These are phyloP conservation scores for Coemansia sp. DNA, from an alignment of 192 early-diverging fungal genomes.

Conservation along the genomic window DNA sequence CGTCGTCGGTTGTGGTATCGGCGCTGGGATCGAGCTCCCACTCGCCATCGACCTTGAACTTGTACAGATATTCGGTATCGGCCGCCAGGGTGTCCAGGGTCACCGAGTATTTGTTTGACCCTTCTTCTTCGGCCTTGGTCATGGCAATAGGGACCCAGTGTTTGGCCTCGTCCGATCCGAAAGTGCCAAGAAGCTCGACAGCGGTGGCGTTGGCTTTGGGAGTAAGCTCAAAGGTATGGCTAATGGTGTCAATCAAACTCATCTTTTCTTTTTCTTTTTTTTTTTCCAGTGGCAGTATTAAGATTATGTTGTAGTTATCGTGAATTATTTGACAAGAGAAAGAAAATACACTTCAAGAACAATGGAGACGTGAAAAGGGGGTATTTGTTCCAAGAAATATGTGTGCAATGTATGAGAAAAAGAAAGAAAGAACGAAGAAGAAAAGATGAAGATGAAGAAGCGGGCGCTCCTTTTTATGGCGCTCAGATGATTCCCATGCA, in stretches of 20 bases:
- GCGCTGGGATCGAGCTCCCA: conserved; percentile 43
- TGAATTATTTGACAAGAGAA: conserved; percentile 3
- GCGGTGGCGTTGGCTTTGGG: conserved; percentile 12
- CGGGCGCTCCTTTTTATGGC: neutral
- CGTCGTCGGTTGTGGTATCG: conserved; percentile 25
- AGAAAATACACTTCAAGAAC: conserved; percentile 3
- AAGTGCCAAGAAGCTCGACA: conserved; percentile 47
- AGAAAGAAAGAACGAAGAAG: neutral
- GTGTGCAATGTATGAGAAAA: neutral
- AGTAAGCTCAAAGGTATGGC: conserved; percentile 31
- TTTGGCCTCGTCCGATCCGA: conserved; percentile 17
- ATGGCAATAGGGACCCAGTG: conserved; percentile 42
- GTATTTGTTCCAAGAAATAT: neutral
- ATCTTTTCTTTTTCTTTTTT: neutral
- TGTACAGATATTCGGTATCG: conserved; percentile 29
- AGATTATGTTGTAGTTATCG: conserved; percentile 1
- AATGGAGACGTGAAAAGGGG: neutral
- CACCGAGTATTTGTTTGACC: conserved; percentile 18
- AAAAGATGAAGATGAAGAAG: neutral
- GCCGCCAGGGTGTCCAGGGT: conserved; percentile 18
- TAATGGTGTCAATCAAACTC: conserved; percentile 3
- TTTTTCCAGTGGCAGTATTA: neutral
- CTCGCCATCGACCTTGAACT: conserved; percentile 45
- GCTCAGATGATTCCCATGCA: conserved; percentile 1
- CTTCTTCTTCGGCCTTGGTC: conserved; percentile 20